These are phyloP conservation scores for Heterococcus sp. DNA, from an alignment of 108 stramenopile species.

Conservation along the genomic window DNA sequence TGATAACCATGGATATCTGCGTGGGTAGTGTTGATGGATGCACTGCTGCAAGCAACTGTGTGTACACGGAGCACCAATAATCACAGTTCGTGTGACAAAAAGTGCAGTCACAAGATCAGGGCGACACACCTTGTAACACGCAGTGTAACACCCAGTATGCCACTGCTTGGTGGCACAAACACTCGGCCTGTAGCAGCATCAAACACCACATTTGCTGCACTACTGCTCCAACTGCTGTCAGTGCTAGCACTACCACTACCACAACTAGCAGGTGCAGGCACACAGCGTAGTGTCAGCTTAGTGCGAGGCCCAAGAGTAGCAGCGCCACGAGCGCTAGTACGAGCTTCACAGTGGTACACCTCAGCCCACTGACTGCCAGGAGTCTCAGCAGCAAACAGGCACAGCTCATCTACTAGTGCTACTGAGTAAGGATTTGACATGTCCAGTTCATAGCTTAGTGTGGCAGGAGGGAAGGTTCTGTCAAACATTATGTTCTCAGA, in stretches of 20 bases:
- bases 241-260: too few species aligned
- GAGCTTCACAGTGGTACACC: constrained; percentile 1
- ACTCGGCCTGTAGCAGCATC: background rate
- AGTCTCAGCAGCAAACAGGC: constrained; percentile 16
- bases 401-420: constrained; percentile 15
- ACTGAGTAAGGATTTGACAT: constrained; percentile 12
- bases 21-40: too few species aligned
- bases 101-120: too few species aligned
- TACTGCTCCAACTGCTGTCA: background rate
- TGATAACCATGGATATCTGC: too few species aligned
- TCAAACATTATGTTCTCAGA: constrained; percentile 14
- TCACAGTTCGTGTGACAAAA: too few species aligned
- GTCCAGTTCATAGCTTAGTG: constrained; percentile 5
- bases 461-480: constrained; percentile 20
- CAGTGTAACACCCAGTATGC: background rate
- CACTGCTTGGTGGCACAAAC: background rate
- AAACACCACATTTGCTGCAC: background rate
- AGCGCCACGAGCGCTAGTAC: background rate
- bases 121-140: background rate
- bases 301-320: background rate
- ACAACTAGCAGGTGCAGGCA: too few species aligned
- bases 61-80: too few species aligned
- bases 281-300: background rate
- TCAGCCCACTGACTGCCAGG: constrained; percentile 22
- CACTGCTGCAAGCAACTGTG: too few species aligned